Evolutionary conservation across 148 eudicot species (phyloP).

Genomic region (Silene conica): DNA sequence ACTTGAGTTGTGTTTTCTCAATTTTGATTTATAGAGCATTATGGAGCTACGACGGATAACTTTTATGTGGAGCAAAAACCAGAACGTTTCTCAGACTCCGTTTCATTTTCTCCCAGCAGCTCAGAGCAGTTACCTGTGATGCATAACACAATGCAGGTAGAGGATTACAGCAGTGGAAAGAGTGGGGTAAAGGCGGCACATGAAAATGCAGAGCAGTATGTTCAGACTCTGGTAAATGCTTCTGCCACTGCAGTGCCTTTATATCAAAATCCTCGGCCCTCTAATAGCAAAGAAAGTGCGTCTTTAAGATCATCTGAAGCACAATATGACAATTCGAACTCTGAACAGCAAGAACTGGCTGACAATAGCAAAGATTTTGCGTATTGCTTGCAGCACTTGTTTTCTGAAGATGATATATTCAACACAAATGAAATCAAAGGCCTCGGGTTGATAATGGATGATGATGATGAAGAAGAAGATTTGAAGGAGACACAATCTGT

Average conservation of each 20-base stretch:
- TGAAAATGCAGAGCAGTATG: not conserved
- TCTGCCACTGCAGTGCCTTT: not conserved
- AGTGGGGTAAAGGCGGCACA: not conserved
- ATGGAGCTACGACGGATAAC: not conserved
- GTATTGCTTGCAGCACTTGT: not conserved
- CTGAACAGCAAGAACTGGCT: slow-evolving; percentile 6
- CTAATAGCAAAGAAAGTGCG: not conserved
- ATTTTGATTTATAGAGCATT: not conserved
- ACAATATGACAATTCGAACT: not conserved
- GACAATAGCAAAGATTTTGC: not conserved
- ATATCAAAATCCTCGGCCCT: not conserved
- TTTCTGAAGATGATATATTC: not conserved
- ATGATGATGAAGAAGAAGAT: not conserved
- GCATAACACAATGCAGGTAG: not conserved
- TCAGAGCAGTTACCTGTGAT: not conserved
- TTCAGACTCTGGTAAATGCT: not conserved
- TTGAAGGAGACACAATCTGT: not conserved
- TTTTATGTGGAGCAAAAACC: not conserved
- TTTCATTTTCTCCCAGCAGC: slow-evolving; percentile 1
- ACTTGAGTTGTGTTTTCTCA: not conserved
- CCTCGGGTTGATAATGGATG: not conserved
- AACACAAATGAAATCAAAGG: not conserved
- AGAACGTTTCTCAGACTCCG: not conserved
- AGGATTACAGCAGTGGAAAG: not conserved
- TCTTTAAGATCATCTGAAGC: not conserved